Percentiles rank a stretch among this genome's conserved stretches.
phyloP scores from a whole-genome alignment of 805 yeast species.

The Tetrapisispora fleetii region DNA sequence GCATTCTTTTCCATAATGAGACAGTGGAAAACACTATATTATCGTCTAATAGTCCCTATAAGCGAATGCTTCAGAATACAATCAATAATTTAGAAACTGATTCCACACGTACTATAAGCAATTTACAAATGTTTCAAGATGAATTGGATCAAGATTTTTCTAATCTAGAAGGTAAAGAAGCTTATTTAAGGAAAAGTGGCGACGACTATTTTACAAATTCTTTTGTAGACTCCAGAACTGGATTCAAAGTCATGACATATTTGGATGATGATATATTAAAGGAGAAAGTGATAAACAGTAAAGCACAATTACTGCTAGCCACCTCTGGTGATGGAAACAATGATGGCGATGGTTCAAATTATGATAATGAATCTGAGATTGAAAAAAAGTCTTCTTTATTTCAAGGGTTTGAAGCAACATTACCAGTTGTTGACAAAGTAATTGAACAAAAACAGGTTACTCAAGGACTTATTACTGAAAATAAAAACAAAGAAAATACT shows the following conservation, averaged over 20 bases:
- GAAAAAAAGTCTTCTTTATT: conserved; percentile 39
- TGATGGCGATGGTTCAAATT: background rate
- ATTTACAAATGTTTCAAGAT: conserved; percentile 2
- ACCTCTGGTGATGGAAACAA: background rate
- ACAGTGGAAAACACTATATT: conserved; percentile 27
- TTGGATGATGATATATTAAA: conserved; percentile 54
- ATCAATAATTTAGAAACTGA: conserved; percentile 15
- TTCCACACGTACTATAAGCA: conserved; percentile 8
- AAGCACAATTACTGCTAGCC: background rate
- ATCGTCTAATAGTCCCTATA: conserved; percentile 25
- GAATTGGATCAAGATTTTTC: conserved; percentile 12
- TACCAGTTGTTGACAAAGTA: conserved; percentile 43
- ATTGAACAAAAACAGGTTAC: conserved; percentile 15
- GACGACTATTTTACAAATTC: conserved; percentile 33
- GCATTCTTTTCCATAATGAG: conserved; percentile 41
- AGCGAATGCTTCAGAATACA: conserved; percentile 22
- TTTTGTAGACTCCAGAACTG: conserved; percentile 30
- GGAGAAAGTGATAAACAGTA: conserved; percentile 37
- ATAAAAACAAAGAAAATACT: conserved; percentile 4
- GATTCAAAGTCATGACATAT: conserved; percentile 39
- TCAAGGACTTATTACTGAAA: background rate
- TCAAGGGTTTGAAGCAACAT: conserved; percentile 59
- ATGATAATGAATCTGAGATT: conserved; percentile 8
- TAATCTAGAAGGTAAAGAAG: conserved; percentile 3
- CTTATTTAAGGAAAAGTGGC: conserved; percentile 25